Conservation (phyloP, 208 protist species). For the Acanthamoeba comandoni region DNA sequence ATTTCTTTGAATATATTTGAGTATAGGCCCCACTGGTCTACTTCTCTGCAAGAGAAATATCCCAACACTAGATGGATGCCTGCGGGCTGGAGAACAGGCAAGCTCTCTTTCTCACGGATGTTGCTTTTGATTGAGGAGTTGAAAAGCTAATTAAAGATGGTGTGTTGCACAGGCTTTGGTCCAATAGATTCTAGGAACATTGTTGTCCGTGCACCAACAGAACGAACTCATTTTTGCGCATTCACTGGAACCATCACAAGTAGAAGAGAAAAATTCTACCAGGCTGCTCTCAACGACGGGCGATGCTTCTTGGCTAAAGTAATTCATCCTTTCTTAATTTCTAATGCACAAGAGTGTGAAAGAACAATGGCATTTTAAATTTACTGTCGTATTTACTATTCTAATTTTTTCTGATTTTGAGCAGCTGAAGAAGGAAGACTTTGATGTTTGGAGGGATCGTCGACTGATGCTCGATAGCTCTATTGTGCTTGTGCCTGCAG, state of each 20-base stretch:
- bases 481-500: conserved; percentile 27
- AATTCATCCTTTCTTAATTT: not conserved
- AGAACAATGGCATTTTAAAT: not conserved
- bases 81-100: too few species aligned
- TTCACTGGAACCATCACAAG: too few species aligned
- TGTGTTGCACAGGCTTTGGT: too few species aligned
- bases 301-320: conserved; percentile 36
- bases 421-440: conserved; percentile 28
- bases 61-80: conserved; percentile 44
- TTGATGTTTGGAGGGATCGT: conserved; percentile 37
- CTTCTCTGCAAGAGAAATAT: not conserved
- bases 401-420: not conserved
- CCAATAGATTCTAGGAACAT: too few species aligned
- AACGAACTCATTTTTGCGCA: too few species aligned
- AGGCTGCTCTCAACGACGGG: not conserved
- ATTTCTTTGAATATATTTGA: too few species aligned
- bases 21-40: conserved; percentile 42
- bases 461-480: conserved; percentile 38
- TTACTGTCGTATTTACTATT: not conserved
- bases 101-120: too few species aligned
- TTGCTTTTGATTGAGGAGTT: too few species aligned
- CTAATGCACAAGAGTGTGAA: too few species aligned
- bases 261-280: conserved; percentile 5
- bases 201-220: too few species aligned
- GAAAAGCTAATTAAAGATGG: too few species aligned